Base-by-base conservation (phyloP, 805 yeast genomes). In the Kregervanrija fluxuum region DNA sequence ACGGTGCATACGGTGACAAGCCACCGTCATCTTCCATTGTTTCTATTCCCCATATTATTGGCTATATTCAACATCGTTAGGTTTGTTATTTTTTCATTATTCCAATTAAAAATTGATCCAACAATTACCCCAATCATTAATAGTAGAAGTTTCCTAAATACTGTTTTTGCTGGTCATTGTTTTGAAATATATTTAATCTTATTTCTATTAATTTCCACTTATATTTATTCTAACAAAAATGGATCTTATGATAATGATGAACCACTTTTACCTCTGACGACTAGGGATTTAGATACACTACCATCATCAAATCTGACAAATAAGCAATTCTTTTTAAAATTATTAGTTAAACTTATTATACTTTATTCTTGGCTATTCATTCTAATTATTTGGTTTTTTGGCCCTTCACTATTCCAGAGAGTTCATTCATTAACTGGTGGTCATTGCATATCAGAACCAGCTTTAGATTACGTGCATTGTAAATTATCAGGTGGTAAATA, bases 361-460 rank as follows among this genome's bases (percentile, higher is more conserved):
- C 37, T 61, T 1, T 60, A 51, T 40, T 9, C 41, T 2, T 56
- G 64, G 54, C 10, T 64, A 2, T 41, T 39, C 2, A 6, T 51
- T 0, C 33, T 60, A 30, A 54, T 58, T 8, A 54, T 60, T n/a
- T 62, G 67, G 68, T 61, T 54, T 40, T 61, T 62, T 42, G 67
- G 67, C 1, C 58, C 62, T 35, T 59, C 68, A 2, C 14, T 64
- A 3, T 63, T 51, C 45, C 66, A 62, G 35, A 44, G 64, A 35
- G 47, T 69, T 2, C 61, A 65, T 41, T 49, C 59, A n/a, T 15
- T 46, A 2, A 60, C 70, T 0, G 74, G 74, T 0, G 76, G 75
- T 1, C 54, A 57, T 33, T 71, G 76, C 48, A 44, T 55, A 0
- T 46, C 49, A 43, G 52, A 52, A 48, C 9, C 50, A 30, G n/a